Conservation (phyloP, 2,329 filamentous ascomycete species). For the Colletotrichum chlorophyti region DNA sequence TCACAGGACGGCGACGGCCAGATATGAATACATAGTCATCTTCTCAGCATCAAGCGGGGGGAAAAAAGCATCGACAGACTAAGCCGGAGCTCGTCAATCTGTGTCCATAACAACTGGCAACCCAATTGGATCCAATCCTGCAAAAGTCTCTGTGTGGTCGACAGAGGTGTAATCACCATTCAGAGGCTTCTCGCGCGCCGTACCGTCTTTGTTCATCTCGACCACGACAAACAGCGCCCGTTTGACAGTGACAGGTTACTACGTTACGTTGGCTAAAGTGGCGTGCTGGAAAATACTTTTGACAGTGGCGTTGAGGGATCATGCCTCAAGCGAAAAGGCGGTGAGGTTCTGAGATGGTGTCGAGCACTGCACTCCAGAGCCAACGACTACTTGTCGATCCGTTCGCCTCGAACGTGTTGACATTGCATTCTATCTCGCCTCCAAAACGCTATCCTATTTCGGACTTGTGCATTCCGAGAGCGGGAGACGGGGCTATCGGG, state of each 20-base stretch:
- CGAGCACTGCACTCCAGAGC: slow-evolving; percentile 17
- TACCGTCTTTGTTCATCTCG: neutral
- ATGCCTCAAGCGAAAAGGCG: slow-evolving; percentile 31
- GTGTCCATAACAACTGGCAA: neutral
- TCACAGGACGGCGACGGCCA: neutral
- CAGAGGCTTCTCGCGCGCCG: neutral
- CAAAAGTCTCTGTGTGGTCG: neutral
- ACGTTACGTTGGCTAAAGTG: neutral
- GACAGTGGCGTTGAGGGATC: slow-evolving; percentile 23
- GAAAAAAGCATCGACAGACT: too few species aligned
- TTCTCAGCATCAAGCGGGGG: neutral
- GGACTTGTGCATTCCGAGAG: slow-evolving; percentile 3
- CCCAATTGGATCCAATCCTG: neutral
- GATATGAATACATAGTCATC: neutral
- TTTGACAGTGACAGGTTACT: neutral
- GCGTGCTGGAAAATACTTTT: neutral
- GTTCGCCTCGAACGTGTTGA: slow-evolving; percentile 5
- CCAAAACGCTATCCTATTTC: neutral
- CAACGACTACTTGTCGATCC: slow-evolving; percentile 9
- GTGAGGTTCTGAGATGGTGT: slow-evolving; percentile 30
- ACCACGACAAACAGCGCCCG: neutral
- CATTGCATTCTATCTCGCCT: neutral
- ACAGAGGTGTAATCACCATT: neutral
- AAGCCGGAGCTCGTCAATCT: too few species aligned
- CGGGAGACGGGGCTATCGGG: neutral